phyloP scores from a whole-genome alignment of 495 filamentous ascomycete species.

The Daldinia vernicosa region DNA sequence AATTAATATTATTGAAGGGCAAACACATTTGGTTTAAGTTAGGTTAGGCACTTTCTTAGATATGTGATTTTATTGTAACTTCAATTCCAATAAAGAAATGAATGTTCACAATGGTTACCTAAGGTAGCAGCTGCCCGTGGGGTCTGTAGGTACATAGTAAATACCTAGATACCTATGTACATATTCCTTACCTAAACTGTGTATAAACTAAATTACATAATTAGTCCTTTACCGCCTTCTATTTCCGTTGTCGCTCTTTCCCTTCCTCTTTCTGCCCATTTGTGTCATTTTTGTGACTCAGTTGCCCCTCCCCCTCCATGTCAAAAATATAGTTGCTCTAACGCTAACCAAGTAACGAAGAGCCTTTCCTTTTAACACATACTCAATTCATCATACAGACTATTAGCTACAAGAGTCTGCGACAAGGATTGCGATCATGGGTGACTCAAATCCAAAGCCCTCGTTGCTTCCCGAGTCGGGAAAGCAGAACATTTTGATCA shows the following conservation, averaged over 20 bases:
- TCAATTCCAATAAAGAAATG: background rate
- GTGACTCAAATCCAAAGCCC: conserved; percentile 22
- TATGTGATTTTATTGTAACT: background rate
- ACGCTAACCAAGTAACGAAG: background rate
- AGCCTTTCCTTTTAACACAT: too few species aligned
- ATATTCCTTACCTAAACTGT: too few species aligned
- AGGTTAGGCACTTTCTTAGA: background rate
- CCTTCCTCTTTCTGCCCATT: conserved; percentile 10
- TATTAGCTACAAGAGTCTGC: background rate
- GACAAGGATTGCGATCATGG: conserved; percentile 22
- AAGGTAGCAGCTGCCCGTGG: background rate
- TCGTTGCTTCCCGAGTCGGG: conserved; percentile 55
- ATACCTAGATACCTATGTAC: background rate
- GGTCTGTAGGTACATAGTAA: background rate
- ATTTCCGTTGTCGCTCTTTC: conserved; percentile 10
- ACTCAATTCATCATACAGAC: too few species aligned
- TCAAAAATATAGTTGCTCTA: background rate
- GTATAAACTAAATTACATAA: background rate
- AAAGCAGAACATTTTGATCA: conserved; percentile 66
- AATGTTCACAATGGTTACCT: background rate
- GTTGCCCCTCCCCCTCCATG: conserved; percentile 42
- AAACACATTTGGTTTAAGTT: background rate
- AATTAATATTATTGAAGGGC: background rate
- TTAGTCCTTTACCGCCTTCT: conserved; percentile 19
- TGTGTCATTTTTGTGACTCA: conserved; percentile 42